Percentiles rank a stretch among this genome's conserved stretches.
Conservation (phyloP, 257 asterid genomes). For the Prunella vulgaris region DNA sequence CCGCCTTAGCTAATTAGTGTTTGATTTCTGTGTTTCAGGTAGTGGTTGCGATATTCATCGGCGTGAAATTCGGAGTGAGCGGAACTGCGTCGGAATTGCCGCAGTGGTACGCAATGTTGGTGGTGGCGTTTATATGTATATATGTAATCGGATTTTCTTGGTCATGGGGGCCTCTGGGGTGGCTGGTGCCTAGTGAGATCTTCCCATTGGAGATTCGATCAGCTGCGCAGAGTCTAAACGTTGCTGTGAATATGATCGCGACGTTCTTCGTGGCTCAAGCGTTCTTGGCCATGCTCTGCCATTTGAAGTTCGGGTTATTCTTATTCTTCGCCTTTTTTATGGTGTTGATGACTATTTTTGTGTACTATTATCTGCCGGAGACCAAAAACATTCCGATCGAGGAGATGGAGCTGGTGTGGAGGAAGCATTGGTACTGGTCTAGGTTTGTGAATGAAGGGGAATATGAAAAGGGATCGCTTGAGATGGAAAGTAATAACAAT, state of each 20-base stretch:
- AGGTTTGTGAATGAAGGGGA: constrained; percentile 43
- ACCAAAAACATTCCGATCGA: constrained; percentile 78
- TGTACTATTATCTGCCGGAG: constrained; percentile 72
- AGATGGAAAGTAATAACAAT: not conserved
- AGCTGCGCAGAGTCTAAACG: constrained; percentile 74
- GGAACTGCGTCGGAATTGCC: constrained; percentile 51
- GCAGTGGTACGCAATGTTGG: constrained; percentile 63
- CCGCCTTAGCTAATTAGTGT: too few species aligned
- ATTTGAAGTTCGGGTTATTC: constrained; percentile 70
- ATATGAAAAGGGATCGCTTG: constrained; percentile 21
- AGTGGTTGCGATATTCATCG: constrained; percentile 50
- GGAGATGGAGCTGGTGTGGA: constrained; percentile 76
- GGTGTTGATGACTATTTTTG: constrained; percentile 47
- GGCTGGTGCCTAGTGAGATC: constrained; percentile 86
- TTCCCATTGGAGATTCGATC: constrained; percentile 81
- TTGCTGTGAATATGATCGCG: constrained; percentile 70
- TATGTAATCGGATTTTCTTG: constrained; percentile 71
- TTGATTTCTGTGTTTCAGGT: too few species aligned
- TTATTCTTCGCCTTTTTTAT: constrained; percentile 63
- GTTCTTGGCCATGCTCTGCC: constrained; percentile 71
- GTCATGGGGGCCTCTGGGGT: constrained; percentile 95
- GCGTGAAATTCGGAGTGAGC: constrained; percentile 52
- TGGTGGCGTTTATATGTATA: constrained; percentile 61
- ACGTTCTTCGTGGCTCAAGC: constrained; percentile 64
- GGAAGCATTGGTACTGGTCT: constrained; percentile 78